Conservation (phyloP, 2,329 filamentous ascomycete species). For the Anthostomella pinea region DNA sequence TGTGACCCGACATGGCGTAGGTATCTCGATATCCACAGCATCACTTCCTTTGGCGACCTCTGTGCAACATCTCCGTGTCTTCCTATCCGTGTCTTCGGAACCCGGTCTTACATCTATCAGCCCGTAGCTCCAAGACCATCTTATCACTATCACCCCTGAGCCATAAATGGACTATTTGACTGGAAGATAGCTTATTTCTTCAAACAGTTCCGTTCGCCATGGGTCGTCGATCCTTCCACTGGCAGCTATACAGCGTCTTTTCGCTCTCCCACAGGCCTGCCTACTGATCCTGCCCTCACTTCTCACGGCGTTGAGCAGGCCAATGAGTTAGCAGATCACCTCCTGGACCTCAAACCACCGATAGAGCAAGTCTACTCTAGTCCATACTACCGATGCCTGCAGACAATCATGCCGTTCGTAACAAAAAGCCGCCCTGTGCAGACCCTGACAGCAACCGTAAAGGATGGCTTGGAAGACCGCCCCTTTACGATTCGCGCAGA, state of each 20-base stretch:
- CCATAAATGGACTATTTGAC: no score
- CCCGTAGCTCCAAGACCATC: conserved; percentile 12
- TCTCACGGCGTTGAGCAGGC: conserved; percentile 84
- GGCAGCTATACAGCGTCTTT: conserved; percentile 74
- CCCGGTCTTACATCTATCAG: no score
- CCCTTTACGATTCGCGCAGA: conserved; percentile 51
- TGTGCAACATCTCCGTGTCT: no score
- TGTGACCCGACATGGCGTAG: conserved; percentile 71
- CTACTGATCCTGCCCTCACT: conserved; percentile 83
- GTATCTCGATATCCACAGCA: conserved; percentile 23
- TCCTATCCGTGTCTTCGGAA: no score
- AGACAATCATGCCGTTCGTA: conserved; percentile 74
- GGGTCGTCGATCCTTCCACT: conserved; percentile 77
- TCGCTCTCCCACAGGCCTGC: conserved; percentile 80
- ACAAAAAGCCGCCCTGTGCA: conserved; percentile 36
- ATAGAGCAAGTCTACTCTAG: conserved; percentile 78
- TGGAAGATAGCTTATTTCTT: conserved; percentile 21
- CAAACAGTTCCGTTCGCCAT: conserved; percentile 80
- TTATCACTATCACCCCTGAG: no score
- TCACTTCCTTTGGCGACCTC: no score
- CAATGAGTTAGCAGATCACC: conserved; percentile 67
- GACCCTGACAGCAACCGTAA: no score
- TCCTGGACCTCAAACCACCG: conserved; percentile 61
- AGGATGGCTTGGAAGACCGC: conserved; percentile 14
- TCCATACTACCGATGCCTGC: conserved; percentile 83